These are phyloP conservation scores for Suillus alpinus DNA, from an alignment of 768 basidiomycete species.

Conservation along the genomic window DNA sequence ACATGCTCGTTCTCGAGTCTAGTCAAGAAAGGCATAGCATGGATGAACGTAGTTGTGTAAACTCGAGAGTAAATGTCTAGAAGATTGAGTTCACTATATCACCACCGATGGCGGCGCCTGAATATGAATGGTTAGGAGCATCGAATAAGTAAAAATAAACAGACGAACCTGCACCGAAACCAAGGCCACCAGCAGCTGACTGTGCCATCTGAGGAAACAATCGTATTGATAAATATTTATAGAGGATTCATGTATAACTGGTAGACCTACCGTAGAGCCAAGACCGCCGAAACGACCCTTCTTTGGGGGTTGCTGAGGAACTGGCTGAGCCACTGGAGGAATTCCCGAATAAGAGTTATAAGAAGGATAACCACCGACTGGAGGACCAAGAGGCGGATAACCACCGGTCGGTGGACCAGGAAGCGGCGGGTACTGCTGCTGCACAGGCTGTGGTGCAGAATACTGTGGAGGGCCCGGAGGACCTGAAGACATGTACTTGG, in stretches of 20 bases:
- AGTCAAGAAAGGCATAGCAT: background rate
- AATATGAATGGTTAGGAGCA: background rate
- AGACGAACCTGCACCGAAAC: constrained; percentile 44
- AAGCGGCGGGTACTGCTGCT: constrained; percentile 10
- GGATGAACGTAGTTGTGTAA: background rate
- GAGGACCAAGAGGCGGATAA: constrained; percentile 13
- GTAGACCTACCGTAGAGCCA: constrained; percentile 34
- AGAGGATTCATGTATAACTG: background rate
- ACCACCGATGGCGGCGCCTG: constrained; percentile 45
- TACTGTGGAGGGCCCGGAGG: constrained; percentile 13
- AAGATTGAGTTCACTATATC: constrained; percentile 49
- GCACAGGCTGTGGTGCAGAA: background rate
- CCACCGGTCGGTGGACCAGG: constrained; percentile 4
- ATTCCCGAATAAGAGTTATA: constrained; percentile 18
- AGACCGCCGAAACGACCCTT: constrained; percentile 38
- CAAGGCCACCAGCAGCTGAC: constrained; percentile 40
- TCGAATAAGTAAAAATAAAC: background rate
- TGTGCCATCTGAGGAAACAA: constrained; percentile 24
- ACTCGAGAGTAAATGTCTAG: constrained; percentile 18
- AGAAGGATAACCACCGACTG: constrained; percentile 13
- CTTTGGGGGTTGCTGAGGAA: constrained; percentile 29
- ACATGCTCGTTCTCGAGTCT: background rate
- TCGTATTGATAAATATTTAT: background rate
- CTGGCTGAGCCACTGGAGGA: constrained; percentile 34
- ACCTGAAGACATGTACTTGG: constrained; percentile 5